These are phyloP conservation scores for Dendrocalamus sinicus DNA, from an alignment of 176 grass and related monocot species.

Conservation along the genomic window DNA sequence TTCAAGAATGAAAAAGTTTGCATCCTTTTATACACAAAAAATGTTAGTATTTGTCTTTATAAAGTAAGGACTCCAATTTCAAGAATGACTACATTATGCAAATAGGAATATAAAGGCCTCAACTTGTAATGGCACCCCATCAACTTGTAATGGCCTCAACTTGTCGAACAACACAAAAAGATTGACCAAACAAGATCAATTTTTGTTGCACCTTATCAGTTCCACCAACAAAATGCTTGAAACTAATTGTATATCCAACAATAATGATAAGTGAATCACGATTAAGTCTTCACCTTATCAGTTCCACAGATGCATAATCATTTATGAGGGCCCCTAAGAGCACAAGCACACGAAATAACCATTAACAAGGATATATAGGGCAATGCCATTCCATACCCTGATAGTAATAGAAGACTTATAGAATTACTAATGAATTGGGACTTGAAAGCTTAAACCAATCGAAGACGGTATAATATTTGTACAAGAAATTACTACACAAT, in stretches of 20 bases:
- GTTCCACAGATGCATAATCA: background rate
- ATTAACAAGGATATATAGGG: background rate
- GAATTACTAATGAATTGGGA: background rate
- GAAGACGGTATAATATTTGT: background rate
- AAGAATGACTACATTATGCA: background rate
- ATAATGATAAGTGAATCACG: background rate
- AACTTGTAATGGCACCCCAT: no score
- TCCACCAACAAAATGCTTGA: background rate
- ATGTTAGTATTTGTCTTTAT: background rate
- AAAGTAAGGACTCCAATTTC: background rate
- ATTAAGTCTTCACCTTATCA: constrained; percentile 31
- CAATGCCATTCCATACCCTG: background rate
- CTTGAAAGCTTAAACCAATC: background rate
- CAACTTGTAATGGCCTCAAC: background rate
- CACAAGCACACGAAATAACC: background rate
- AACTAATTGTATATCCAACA: constrained; percentile 21
- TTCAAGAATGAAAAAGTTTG: background rate
- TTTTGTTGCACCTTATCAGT: background rate
- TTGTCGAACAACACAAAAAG: background rate
- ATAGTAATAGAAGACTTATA: background rate
- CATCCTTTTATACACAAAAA: constrained; percentile 1
- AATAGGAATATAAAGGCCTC: background rate
- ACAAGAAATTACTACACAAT: no score
- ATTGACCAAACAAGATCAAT: background rate
- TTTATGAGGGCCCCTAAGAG: constrained; percentile 1